Evolutionary conservation across 495 filamentous ascomycete genomes (phyloP), one percentile per base, ranked within the genome.

Genomic region (Daldinia caldariorum): DNA sequence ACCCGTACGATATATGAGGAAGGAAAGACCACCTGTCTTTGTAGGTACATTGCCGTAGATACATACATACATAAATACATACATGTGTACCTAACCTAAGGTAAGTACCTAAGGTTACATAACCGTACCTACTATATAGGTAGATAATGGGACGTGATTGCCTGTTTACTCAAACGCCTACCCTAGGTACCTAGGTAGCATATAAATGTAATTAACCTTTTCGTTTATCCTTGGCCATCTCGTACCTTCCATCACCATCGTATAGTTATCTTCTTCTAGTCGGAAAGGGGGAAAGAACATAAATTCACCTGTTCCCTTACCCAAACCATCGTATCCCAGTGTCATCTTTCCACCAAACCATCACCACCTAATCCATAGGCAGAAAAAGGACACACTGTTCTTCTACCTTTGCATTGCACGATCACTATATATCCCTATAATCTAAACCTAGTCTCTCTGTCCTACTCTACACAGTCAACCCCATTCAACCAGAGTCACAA

Each of bases 211-310:
- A 26, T 26, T 70, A 51, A 61, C 16, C 18, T 47, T 47, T 49
- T 29, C 39, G 13, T 41, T 20, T 57, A 35, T 7, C 50, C 67
- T 64, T 59, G 37, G 45, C 47, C 9, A 0, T 47, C 43, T 47
- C 9, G 18, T 47, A 47, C 43, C 20, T 47, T 65, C 39, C 18
- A 1, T 29, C 26, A 26, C 1, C 35, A 29, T 58, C 62, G 10
- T 47, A 38, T 34, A n/a, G n/a, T n/a, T n/a, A 53, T 2, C 35
- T 20, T 41, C 18, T 18, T 35, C 7, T 14, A 43, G 6, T 31
- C 34, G 4, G n/a, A 67, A 34, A 57, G 35, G 62, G 63, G 4
- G n/a, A 67, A 34, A 57, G 35, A 66, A 67, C 54, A 67, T 71
- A 71, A 71, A 71, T 63, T 67, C 37, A 5, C 53, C 39, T 20